Evolutionary conservation across 495 filamentous ascomycete species (phyloP).

Genomic region (Podospora appendiculata): DNA sequence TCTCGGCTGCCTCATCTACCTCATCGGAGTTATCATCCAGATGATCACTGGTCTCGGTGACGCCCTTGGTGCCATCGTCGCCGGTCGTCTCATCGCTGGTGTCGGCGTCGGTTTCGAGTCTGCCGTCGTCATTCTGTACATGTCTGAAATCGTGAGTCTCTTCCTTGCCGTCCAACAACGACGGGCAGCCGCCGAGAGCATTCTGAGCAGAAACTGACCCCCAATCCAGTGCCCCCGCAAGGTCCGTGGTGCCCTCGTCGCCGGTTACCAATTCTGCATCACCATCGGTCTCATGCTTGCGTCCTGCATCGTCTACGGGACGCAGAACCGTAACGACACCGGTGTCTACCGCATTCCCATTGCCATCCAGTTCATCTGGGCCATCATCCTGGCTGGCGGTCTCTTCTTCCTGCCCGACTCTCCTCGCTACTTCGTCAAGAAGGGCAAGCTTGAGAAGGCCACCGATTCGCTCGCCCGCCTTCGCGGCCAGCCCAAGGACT

Average conservation of each 20-base stretch:
- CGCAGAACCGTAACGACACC: conserved; percentile 53
- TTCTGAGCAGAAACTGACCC: conserved; percentile 4
- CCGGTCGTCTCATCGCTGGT: conserved; percentile 64
- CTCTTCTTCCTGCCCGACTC: conserved; percentile 64
- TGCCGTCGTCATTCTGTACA: conserved; percentile 68
- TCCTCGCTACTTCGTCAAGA: conserved; percentile 69
- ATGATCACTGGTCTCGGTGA: conserved; percentile 31
- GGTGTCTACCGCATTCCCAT: conserved; percentile 69
- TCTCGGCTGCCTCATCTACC: conserved; percentile 55
- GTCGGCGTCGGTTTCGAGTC: conserved; percentile 70
- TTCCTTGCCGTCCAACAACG: not conserved
- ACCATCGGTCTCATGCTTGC: conserved; percentile 66
- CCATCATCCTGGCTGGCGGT: conserved; percentile 52
- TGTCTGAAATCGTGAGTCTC: conserved; percentile 52
- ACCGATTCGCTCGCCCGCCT: conserved; percentile 53
- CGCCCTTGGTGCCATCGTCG: conserved; percentile 48
- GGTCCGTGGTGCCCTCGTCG: conserved; percentile 64
- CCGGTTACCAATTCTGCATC: conserved; percentile 71
- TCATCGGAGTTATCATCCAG: conserved; percentile 57
- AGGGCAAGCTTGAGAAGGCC: conserved; percentile 55
- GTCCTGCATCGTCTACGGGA: conserved; percentile 63
- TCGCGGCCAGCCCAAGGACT: conserved; percentile 57
- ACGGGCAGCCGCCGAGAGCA: not conserved
- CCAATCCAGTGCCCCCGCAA: conserved; percentile 48
- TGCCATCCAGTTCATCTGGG: conserved; percentile 61